Base-by-base conservation (phyloP, 148 eudicot genomes). In the Agrostemma githago region DNA sequence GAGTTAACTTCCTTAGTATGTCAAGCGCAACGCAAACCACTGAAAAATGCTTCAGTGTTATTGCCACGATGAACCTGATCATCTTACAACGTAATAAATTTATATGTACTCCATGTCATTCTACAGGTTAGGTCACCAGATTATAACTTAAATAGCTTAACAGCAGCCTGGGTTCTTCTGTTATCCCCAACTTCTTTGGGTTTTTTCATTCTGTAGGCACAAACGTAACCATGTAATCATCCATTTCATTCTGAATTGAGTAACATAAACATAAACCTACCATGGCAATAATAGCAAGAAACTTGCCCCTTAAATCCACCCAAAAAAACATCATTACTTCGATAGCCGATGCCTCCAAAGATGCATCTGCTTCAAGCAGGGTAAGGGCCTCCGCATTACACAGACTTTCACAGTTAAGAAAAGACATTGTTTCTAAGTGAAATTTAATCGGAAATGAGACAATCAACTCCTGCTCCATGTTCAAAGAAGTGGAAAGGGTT, bases 131-230 rank as follows among this genome's bases (percentile, higher is more conserved):
- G 63, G 63, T n/a, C 62, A 59, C 21, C 34, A 7, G 63, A 59
- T 59, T 21, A 59, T 59, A 59, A 59, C 63, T 17, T 59, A 17
- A n/a, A 59, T 34, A 59, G 63, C 63, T 59, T 16, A n/a, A 59
- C 63, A 59, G 63, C 63, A 59, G 10, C 11, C 19, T 17, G 26
- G 63, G 20, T 59, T 59, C 63, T 17, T 59, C 63, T 59, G 15
- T n/a, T 17, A n/a, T 59, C 7, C 20, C 26, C 34, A 26, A 26
- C 34, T 26, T 26, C 21, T 17, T 59, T 17, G 8, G 19, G 6
- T 59, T 17, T 59, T 26, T 19, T 59, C 63, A 10, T 58, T 58
- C 17, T 16, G 34, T 8, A 59, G 4, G 14, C 63, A 59, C 3
- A 59, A n/a, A 34, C 34, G 20, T 59, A 59, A 21, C 37, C 34